Percentiles rank a stretch among this genome's conserved stretches.
These are phyloP conservation scores for Talaromyces adpressus DNA, from an alignment of 495 filamentous ascomycete species.

Conservation along the genomic window DNA sequence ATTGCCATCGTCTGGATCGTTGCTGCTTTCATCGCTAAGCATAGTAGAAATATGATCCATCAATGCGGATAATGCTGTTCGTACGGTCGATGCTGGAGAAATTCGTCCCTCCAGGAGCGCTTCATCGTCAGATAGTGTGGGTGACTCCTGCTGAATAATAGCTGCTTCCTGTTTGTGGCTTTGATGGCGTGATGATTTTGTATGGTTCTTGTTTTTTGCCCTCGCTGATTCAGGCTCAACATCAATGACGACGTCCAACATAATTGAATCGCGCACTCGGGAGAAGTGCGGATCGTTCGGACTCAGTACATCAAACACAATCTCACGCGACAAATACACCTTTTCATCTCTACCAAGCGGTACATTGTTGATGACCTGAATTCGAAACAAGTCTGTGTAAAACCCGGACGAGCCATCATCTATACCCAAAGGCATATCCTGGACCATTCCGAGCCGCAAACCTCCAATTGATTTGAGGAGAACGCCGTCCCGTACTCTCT, in stretches of 20 bases:
- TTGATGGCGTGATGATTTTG: background rate
- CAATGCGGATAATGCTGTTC: constrained; percentile 46
- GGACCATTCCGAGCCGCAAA: constrained; percentile 71
- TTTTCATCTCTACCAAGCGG: constrained; percentile 84
- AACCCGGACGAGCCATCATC: constrained; percentile 13
- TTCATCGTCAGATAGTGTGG: constrained; percentile 9
- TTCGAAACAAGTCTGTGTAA: constrained; percentile 47
- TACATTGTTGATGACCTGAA: constrained; percentile 73
- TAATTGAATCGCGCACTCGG: constrained; percentile 60
- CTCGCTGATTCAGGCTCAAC: constrained; percentile 34
- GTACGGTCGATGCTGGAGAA: constrained; percentile 40
- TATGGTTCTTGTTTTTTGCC: constrained; percentile 25
- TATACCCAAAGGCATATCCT: constrained; percentile 42
- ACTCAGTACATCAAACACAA: constrained; percentile 63
- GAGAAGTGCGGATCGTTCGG: constrained; percentile 78
- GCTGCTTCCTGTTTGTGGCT: background rate
- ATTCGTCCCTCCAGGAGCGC: constrained; percentile 15
- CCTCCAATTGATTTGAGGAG: constrained; percentile 72
- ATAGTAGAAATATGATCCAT: constrained; percentile 51
- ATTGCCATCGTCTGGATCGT: constrained; percentile 10
- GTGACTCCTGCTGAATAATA: constrained; percentile 11
- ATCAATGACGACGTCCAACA: constrained; percentile 67
- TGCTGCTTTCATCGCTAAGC: constrained; percentile 36
- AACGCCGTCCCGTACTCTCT: constrained; percentile 66
- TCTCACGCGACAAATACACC: constrained; percentile 70